phyloP scores from a whole-genome alignment of 2,329 filamentous ascomycete genomes.

The Phialemoniopsis sp. region DNA sequence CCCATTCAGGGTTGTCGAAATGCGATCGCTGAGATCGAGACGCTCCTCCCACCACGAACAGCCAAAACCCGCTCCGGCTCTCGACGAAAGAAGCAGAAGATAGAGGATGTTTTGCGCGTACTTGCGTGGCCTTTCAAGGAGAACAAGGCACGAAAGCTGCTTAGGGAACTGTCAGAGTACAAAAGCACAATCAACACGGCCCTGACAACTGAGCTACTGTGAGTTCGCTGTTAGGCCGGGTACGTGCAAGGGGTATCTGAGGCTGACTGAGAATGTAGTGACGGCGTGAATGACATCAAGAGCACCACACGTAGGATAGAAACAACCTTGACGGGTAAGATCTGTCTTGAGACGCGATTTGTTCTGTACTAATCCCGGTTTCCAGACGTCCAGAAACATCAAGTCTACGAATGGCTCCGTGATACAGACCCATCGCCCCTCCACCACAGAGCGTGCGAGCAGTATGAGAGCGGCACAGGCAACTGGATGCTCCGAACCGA shows the following conservation, averaged over 20 bases:
- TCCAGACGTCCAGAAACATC: neutral
- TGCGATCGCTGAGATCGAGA: neutral
- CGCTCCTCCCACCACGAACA: neutral
- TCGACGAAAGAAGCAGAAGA: too few species aligned
- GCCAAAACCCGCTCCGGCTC: too few species aligned
- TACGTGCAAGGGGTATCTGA: too few species aligned
- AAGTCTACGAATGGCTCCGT: neutral
- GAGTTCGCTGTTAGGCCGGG: too few species aligned
- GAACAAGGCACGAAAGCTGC: neutral
- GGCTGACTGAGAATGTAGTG: too few species aligned
- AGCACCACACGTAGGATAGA: neutral
- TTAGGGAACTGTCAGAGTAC: neutral
- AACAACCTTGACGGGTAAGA: neutral
- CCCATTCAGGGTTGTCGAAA: neutral
- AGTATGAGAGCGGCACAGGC: neutral
- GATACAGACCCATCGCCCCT: neutral
- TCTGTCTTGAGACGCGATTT: neutral
- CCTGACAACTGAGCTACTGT: neutral
- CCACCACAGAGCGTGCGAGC: neutral
- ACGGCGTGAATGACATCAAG: neutral
- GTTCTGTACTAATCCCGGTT: neutral
- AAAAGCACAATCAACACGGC: slow-evolving; percentile 1
- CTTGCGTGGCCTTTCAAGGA: neutral
- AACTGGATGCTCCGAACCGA: neutral
- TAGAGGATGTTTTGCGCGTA: too few species aligned